Conservation (phyloP, 1,139 yeast genomes). For the Geotrichum histeridarum region DNA sequence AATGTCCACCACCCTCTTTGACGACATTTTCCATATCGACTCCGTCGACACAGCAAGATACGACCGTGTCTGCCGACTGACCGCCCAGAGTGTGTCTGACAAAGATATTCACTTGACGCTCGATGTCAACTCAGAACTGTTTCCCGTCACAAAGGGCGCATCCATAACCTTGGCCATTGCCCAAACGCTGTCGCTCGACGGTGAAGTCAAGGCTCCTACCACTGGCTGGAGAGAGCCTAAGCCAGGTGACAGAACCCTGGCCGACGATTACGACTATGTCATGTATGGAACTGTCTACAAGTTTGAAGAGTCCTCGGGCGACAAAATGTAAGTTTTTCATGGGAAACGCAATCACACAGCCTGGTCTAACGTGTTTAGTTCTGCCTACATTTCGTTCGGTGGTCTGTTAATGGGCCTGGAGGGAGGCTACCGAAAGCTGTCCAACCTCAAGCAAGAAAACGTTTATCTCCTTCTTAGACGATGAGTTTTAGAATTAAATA, state of each 20-base stretch:
- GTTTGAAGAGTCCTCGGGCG: slow-evolving; percentile 80
- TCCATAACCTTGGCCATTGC: slow-evolving; percentile 87
- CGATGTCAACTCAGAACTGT: slow-evolving; percentile 88
- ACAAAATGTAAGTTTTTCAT: slow-evolving; percentile 40
- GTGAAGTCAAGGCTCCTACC: slow-evolving; percentile 52
- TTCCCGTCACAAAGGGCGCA: slow-evolving; percentile 75
- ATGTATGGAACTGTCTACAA: slow-evolving; percentile 98
- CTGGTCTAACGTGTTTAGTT: neutral
- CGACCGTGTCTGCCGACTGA: slow-evolving; percentile 86
- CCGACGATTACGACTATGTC: slow-evolving; percentile 96
- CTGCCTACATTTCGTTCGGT: slow-evolving; percentile 57
- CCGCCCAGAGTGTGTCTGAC: slow-evolving; percentile 80
- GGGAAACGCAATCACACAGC: neutral
- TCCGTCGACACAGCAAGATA: slow-evolving; percentile 86
- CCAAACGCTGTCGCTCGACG: slow-evolving; percentile 59
- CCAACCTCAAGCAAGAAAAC: slow-evolving; percentile 87
- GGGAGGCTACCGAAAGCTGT: slow-evolving; percentile 88
- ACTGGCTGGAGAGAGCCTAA: slow-evolving; percentile 85
- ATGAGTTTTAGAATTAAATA: slow-evolving; percentile 21
- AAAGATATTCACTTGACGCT: slow-evolving; percentile 79
- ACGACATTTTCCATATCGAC: slow-evolving; percentile 84
- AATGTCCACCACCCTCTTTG: slow-evolving; percentile 84
- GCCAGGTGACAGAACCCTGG: slow-evolving; percentile 75
- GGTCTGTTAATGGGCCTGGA: slow-evolving; percentile 91
- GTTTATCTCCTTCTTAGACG: slow-evolving; percentile 86